A percentile compares a stretch with the other conserved stretches of the same genome.
Conservation (phyloP, 495 filamentous ascomycete species). For the Choiromyces venosus region DNA sequence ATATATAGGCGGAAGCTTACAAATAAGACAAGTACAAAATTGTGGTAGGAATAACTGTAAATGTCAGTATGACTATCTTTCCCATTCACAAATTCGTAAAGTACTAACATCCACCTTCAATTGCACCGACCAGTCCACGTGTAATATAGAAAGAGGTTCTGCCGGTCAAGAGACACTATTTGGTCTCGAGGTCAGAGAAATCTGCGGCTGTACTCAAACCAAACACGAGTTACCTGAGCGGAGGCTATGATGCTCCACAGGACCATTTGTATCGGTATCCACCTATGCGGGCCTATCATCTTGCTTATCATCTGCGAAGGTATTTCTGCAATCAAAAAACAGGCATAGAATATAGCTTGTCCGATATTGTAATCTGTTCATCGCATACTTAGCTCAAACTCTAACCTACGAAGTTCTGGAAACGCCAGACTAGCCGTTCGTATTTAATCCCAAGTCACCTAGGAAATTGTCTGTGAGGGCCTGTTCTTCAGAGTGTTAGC, state of each 20-base stretch:
- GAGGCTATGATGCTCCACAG: slow-evolving; percentile 67
- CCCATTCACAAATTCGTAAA: not conserved
- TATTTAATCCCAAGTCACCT: slow-evolving; percentile 54
- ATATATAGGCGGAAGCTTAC: slow-evolving; percentile 60
- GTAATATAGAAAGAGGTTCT: slow-evolving; percentile 58
- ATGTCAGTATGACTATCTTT: slow-evolving; percentile 33
- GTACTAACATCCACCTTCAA: slow-evolving; percentile 55
- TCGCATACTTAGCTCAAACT: not conserved
- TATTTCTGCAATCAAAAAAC: slow-evolving; percentile 63
- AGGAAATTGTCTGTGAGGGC: slow-evolving; percentile 69
- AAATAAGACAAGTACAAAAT: slow-evolving; percentile 72
- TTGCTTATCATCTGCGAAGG: slow-evolving; percentile 71
- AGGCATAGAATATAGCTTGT: slow-evolving; percentile 64
- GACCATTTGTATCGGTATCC: slow-evolving; percentile 80
- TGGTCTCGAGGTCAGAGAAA: not conserved
- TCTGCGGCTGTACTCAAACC: not conserved
- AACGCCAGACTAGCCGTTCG: slow-evolving; percentile 50
- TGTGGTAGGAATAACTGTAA: slow-evolving; percentile 45
- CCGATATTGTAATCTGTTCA: slow-evolving; percentile 62
- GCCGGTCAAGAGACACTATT: slow-evolving; percentile 37
- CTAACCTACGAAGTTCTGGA: not conserved
- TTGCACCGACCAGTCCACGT: slow-evolving; percentile 62
- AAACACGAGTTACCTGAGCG: slow-evolving; percentile 14
- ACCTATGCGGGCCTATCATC: slow-evolving; percentile 70
- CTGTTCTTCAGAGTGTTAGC: slow-evolving; percentile 45